Conservation (phyloP, 2,329 filamentous ascomycete species). For the Knoxdaviesia capensis region DNA sequence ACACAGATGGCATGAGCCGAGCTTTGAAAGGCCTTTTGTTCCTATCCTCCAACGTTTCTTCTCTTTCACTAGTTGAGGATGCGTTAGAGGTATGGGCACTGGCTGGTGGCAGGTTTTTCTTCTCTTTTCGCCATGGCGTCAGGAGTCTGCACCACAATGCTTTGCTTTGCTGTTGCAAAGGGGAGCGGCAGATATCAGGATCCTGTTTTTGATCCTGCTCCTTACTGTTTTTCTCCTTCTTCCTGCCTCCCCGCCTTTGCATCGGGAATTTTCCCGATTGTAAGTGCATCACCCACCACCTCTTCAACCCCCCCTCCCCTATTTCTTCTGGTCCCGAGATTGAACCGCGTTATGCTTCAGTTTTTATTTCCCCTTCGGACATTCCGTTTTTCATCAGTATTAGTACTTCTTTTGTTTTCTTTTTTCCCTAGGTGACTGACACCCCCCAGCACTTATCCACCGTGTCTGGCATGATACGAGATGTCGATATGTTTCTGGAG, state of each 20-base stretch:
- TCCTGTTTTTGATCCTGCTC: background rate
- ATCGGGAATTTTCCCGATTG: too few species aligned
- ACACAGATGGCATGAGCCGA: background rate
- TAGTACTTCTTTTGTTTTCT: conserved; percentile 7
- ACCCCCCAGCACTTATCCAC: too few species aligned
- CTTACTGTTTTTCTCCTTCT: background rate
- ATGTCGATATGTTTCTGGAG: too few species aligned
- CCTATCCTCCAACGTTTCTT: background rate
- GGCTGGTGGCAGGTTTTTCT: background rate
- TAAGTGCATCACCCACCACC: background rate
- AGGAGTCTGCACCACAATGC: background rate
- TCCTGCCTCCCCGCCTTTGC: too few species aligned
- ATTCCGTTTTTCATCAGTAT: conserved; percentile 5
- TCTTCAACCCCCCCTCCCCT: too few species aligned
- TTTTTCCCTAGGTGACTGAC: too few species aligned
- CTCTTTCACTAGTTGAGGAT: too few species aligned
- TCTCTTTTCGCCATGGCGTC: conserved; percentile 1
- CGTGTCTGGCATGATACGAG: too few species aligned
- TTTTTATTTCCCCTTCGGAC: background rate
- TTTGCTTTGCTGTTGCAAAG: background rate
- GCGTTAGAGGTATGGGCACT: too few species aligned
- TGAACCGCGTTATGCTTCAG: background rate
- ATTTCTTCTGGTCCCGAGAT: background rate
- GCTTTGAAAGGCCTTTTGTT: conserved; percentile 4
- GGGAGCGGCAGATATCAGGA: background rate